Base-by-base conservation (phyloP, 208 protist genomes). In the Wallacemonas sp. region DNA sequence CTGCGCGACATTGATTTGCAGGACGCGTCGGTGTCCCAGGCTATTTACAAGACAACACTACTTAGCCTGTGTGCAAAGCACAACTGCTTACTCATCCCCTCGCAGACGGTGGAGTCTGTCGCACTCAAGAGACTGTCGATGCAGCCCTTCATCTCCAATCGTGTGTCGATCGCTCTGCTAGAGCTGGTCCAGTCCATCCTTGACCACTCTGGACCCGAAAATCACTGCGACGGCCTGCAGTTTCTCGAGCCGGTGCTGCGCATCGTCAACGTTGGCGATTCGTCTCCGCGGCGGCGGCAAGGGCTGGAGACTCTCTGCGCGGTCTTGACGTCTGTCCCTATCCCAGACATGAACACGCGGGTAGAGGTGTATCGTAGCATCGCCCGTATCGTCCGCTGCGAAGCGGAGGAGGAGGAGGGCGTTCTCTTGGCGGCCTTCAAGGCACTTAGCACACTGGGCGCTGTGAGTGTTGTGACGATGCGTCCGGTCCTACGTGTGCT, bases 361-460 rank as follows among this genome's bases (percentile, higher is more conserved):
- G 69, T 80, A 2, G 83, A 86, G 30, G 71, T 93, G 48, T 93
- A 91, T 58, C 87, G 85, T n/a, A 70, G 68, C 21, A 66, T 92
- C 5, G 78, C 81, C 27, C 84, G 87, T 48, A 93, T 93, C 69
- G 82, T 95, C 26, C 85, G 90, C 29, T 69, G 76, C 54, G 85
- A 92, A 55, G 76, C 73, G 29, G 87, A 93, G 48, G 87, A 96
- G 57, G 78, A 86, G 44, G 76, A 89, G 36, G 59, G 57, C 32
- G 81, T 93, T 30, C 88, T 77, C 36, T 70, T 81, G 19, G 77
- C 83, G 1, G 85, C 91, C 17, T 79, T 93, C 74, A 81, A 81
- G 63, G 83, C 78, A 37, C 44, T 96, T 15, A 89, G 87, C 71
- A 80, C 81, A 1, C 81, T 96, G 15, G 91, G 91, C n/a, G 91